Percentiles rank a stretch among this genome's conserved stretches.
These are phyloP conservation scores for Wickerhamomyces canadensis DNA, from an alignment of 805 yeast species.

Conservation along the genomic window DNA sequence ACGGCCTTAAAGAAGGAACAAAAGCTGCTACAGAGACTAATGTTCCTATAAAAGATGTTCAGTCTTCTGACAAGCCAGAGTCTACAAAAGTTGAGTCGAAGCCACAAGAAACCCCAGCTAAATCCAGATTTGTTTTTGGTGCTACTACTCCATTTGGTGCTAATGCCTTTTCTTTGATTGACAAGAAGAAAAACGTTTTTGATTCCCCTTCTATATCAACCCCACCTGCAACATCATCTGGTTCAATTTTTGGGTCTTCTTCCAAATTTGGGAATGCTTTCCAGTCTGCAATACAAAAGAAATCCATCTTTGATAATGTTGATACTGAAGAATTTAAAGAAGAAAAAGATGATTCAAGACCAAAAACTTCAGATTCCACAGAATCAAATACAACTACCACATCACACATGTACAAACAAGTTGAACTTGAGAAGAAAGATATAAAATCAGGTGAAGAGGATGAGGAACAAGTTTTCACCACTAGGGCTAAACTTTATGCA, in stretches of 20 bases:
- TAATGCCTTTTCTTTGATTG: constrained; percentile 30
- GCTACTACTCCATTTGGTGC: constrained; percentile 44
- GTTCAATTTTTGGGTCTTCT: constrained; percentile 38
- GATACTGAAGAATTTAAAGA: constrained; percentile 17
- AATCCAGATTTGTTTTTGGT: constrained; percentile 53
- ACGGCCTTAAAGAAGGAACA: no score
- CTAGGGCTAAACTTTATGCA: constrained; percentile 75
- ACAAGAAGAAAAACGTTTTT: constrained; percentile 29
- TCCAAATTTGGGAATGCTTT: constrained; percentile 51
- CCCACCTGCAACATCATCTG: constrained; percentile 5
- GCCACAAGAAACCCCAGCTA: constrained; percentile 3
- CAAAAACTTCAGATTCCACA: constrained; percentile 4
- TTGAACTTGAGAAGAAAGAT: constrained; percentile 55
- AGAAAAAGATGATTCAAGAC: constrained; percentile 12
- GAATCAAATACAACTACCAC: constrained; percentile 19
- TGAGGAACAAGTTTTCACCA: constrained; percentile 62
- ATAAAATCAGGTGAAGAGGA: constrained; percentile 87
- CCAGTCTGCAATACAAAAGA: constrained; percentile 42
- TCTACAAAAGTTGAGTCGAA: constrained; percentile 8
- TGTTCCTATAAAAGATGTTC: constrained; percentile 17
- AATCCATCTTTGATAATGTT: constrained; percentile 50
- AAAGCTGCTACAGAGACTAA: no score
- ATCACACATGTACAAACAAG: constrained; percentile 43
- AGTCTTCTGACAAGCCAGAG: constrained; percentile 5
- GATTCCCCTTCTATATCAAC: constrained; percentile 29